Conservation (phyloP, 1,284 basidiomycete species). For the Phellinidium pouzarii region DNA sequence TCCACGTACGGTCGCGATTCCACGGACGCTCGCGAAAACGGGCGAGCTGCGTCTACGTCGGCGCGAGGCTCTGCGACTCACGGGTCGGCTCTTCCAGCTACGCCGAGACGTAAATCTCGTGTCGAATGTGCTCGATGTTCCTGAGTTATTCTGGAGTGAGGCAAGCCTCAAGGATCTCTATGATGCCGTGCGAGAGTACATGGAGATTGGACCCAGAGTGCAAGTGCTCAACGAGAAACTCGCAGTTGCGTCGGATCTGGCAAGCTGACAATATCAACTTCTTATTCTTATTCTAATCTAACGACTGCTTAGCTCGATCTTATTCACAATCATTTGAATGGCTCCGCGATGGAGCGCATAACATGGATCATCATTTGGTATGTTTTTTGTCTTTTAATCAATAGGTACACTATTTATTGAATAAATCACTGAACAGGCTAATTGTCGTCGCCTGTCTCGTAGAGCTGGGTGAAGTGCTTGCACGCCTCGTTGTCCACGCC, state of each 20-base stretch:
- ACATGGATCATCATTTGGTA: conserved; percentile 95
- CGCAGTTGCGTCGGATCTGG: conserved; percentile 82
- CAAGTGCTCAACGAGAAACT: conserved; percentile 87
- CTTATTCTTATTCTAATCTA: conserved; percentile 7
- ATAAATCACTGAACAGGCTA: conserved; percentile 41
- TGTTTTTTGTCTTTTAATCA: conserved; percentile 17
- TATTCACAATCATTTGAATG: conserved; percentile 92
- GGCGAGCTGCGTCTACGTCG: conserved; percentile 77
- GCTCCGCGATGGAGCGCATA: conserved; percentile 87
- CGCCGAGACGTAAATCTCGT: conserved; percentile 89
- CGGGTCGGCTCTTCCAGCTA: conserved; percentile 83
- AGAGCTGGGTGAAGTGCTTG: conserved; percentile 78
- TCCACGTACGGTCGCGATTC: conserved; percentile 74
- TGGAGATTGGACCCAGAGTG: conserved; percentile 85
- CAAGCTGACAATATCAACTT: conserved; percentile 33
- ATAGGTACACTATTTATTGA: not conserved
- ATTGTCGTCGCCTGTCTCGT: conserved; percentile 86
- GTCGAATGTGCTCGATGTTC: conserved; percentile 91
- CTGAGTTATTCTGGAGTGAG: conserved; percentile 94
- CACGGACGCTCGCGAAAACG: conserved; percentile 75
- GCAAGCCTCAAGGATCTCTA: conserved; percentile 86
- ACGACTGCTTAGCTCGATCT: conserved; percentile 61
- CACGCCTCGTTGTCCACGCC: conserved; percentile 69
- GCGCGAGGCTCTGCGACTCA: conserved; percentile 81
- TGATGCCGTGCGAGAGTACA: conserved; percentile 90